Evolutionary conservation across 345 rosid species (phyloP).

Genomic region (Citrus mangshanensis): DNA sequence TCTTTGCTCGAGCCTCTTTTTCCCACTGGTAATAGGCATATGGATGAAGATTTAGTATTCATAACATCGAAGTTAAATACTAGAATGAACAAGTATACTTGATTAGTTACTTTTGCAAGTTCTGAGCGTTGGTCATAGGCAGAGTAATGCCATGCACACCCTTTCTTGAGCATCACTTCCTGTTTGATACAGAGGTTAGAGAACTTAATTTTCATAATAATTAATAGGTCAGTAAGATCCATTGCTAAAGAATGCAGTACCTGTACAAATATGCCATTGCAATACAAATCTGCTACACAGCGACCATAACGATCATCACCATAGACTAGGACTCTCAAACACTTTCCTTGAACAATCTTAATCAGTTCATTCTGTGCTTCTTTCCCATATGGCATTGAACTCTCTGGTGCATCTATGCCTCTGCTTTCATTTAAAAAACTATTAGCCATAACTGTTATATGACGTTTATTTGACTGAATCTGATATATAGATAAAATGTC

Average conservation of each 20-base stretch:
- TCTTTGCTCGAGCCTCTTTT: constrained; percentile 58
- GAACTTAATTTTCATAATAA: background rate
- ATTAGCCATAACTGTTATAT: background rate
- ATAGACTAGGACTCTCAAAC: constrained; percentile 59
- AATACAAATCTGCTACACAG: constrained; percentile 66
- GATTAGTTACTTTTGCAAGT: constrained; percentile 47
- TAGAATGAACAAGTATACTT: background rate
- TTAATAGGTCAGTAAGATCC: background rate
- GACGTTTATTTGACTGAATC: background rate
- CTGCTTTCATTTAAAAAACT: constrained; percentile 32
- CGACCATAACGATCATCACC: constrained; percentile 68
- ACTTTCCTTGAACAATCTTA: constrained; percentile 63
- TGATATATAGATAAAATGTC: background rate
- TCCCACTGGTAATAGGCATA: constrained; percentile 55
- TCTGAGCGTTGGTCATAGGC: constrained; percentile 56
- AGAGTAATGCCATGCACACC: constrained; percentile 78
- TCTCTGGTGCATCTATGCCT: constrained; percentile 91
- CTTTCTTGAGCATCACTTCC: constrained; percentile 85
- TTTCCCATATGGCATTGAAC: constrained; percentile 68
- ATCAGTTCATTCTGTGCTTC: constrained; percentile 64
- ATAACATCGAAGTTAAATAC: background rate
- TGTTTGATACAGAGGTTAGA: constrained; percentile 2
- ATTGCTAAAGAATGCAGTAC: constrained; percentile 16
- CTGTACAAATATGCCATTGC: constrained; percentile 67
- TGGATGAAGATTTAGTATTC: background rate